phyloP scores from a whole-genome alignment of 2,329 filamentous ascomycete species.

The Trematosphaeria pertusa region DNA sequence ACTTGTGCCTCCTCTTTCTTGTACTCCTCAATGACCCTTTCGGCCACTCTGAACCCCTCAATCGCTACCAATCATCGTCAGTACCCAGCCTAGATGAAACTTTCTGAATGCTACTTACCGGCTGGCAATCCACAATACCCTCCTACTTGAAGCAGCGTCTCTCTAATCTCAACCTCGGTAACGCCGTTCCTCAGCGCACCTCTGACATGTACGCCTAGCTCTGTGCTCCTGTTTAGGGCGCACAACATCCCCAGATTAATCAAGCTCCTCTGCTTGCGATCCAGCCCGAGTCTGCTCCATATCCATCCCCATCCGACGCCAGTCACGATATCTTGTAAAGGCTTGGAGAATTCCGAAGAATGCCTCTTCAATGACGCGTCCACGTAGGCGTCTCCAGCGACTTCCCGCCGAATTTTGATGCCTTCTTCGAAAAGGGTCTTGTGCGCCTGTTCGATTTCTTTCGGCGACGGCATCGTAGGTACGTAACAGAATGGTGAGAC shows the following conservation, averaged over 20 bases:
- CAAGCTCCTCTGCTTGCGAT: conserved; percentile 55
- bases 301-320: conserved; percentile 67
- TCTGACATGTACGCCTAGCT: conserved; percentile 64
- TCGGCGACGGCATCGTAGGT: conserved; percentile 1
- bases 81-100: too few species aligned
- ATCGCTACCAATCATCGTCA: too few species aligned
- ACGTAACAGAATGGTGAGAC: too few species aligned
- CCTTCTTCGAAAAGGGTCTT: conserved; percentile 23
- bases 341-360: conserved; percentile 61
- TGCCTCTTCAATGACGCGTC: conserved; percentile 59
- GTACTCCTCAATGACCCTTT: conserved; percentile 55
- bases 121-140: conserved; percentile 58
- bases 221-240: conserved; percentile 62
- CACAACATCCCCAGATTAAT: conserved; percentile 68
- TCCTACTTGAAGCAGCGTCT: conserved; percentile 55
- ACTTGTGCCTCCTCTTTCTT: conserved; percentile 35
- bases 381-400: conserved; percentile 63
- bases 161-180: conserved; percentile 65
- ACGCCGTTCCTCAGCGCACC: conserved; percentile 67
- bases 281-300: conserved; percentile 63
- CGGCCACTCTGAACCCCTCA: conserved; percentile 57
- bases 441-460: conserved; percentile 15
- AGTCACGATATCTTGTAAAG: conserved; percentile 65
- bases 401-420: conserved; percentile 21
- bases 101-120: conserved; percentile 31